Percentiles rank a stretch among this genome's conserved stretches.
Conservation (phyloP, 805 yeast genomes). For the Vanderwaltozyma verrucispora region DNA sequence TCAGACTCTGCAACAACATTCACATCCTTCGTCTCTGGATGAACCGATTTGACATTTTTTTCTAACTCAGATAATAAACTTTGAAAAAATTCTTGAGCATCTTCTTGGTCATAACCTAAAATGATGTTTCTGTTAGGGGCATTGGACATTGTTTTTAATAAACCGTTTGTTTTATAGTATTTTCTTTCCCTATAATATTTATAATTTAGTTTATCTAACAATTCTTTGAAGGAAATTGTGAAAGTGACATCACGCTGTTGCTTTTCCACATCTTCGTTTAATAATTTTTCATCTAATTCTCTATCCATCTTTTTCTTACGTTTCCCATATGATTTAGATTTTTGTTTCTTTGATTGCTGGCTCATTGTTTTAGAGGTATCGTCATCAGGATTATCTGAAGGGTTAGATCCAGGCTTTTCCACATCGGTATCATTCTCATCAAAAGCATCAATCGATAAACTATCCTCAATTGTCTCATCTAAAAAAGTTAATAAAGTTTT, state of each 20-base stretch:
- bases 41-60: slow-evolving; percentile 25
- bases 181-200: slow-evolving; percentile 43
- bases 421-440: no score
- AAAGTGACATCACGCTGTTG: slow-evolving; percentile 30
- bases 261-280: slow-evolving; percentile 14
- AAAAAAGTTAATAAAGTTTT: slow-evolving; percentile 47
- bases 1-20: slow-evolving; percentile 20
- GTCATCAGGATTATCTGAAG: no score
- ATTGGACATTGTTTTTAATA: slow-evolving; percentile 60
- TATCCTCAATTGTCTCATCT: slow-evolving; percentile 30
- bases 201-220: slow-evolving; percentile 46
- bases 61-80: slow-evolving; percentile 59
- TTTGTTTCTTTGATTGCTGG: neutral
- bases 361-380: no score
- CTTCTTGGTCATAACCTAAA: slow-evolving; percentile 85
- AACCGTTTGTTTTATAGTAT: slow-evolving; percentile 49
- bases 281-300: slow-evolving; percentile 7
- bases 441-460: no score
- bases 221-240: slow-evolving; percentile 40
- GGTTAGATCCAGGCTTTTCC: no score
- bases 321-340: slow-evolving; percentile 13
- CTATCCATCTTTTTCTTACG: slow-evolving; percentile 13
- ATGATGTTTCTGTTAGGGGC: slow-evolving; percentile 72
- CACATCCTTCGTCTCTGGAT: slow-evolving; percentile 8
- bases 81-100: slow-evolving; percentile 94